phyloP scores from a whole-genome alignment of 306 rosid species.

The Hylodesmum podocarpum region DNA sequence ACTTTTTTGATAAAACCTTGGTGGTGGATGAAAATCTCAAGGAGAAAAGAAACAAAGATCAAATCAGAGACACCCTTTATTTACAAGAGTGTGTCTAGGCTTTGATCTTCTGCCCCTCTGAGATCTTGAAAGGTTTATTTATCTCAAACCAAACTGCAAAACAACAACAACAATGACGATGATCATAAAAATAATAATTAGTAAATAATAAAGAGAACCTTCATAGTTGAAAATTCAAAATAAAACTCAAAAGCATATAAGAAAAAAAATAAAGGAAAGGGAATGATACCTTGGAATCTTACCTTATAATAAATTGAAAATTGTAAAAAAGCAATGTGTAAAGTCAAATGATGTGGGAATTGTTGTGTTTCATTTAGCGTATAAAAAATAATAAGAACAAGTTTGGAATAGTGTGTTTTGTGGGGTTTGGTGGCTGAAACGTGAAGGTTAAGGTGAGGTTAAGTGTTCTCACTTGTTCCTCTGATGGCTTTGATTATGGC shows the following conservation, averaged over 20 bases:
- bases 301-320: neutral
- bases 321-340: neutral
- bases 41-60: neutral
- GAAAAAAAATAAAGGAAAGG: neutral
- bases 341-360: constrained; percentile 13
- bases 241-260: neutral
- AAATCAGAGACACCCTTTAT: constrained; percentile 23
- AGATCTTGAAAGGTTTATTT: constrained; percentile 33
- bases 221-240: neutral
- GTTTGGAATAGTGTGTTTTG: neutral
- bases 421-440: neutral
- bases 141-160: constrained; percentile 8
- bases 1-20: constrained; percentile 27
- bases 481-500: neutral
- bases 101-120: constrained; percentile 28
- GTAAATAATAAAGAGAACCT: neutral
- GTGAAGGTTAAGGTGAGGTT: constrained; percentile 1
- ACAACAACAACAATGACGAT: neutral
- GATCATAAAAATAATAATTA: neutral
- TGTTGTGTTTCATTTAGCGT: neutral
- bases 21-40: constrained; percentile 13
- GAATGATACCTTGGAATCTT: constrained; percentile 40
- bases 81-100: neutral
- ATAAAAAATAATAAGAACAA: neutral
- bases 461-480: neutral